Percentiles rank a stretch among this genome's conserved stretches.
phyloP scores from a whole-genome alignment of 805 yeast species.

The Starmerella roubikii region DNA sequence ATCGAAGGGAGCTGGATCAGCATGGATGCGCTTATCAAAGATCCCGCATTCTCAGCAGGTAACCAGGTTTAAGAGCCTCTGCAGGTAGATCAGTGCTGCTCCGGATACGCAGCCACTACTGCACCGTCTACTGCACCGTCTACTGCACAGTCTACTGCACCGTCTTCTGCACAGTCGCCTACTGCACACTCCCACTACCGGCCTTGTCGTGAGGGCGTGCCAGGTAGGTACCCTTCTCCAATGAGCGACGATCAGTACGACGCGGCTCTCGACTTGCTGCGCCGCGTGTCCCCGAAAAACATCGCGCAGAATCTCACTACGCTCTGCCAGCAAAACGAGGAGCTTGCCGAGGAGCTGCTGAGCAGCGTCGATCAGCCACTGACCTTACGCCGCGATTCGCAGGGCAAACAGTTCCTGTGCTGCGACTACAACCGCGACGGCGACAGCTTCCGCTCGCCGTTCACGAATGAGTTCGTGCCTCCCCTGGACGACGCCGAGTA shows the following conservation, averaged over 20 bases:
- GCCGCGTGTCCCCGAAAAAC: conserved; percentile 59
- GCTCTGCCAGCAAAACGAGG: conserved; percentile 43
- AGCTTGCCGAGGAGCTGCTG: conserved; percentile 72
- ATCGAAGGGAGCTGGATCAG: too few relatives aligned
- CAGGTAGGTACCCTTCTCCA: too few relatives aligned
- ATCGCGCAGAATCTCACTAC: conserved; percentile 35
- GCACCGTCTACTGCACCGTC: too few relatives aligned
- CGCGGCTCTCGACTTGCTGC: conserved; percentile 63
- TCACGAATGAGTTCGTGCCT: conserved; percentile 60
- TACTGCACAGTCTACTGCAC: too few relatives aligned
- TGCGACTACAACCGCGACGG: conserved; percentile 96
- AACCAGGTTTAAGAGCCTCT: too few relatives aligned
- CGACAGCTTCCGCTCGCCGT: conserved; percentile 83
- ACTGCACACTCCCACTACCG: too few relatives aligned
- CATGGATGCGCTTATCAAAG: too few relatives aligned
- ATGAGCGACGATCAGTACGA: conserved; percentile 41
- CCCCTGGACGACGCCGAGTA: conserved; percentile 43
- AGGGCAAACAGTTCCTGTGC: conserved; percentile 57
- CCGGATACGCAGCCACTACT: too few relatives aligned
- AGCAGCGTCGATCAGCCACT: conserved; percentile 83
- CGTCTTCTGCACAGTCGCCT: too few relatives aligned
- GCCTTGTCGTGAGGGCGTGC: too few relatives aligned
- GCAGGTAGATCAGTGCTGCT: too few relatives aligned
- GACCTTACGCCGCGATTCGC: conserved; percentile 35
- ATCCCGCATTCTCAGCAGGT: too few relatives aligned